Base-by-base conservation (phyloP, 176 grass and related monocot species). In the Triticum dicoccoides region DNA sequence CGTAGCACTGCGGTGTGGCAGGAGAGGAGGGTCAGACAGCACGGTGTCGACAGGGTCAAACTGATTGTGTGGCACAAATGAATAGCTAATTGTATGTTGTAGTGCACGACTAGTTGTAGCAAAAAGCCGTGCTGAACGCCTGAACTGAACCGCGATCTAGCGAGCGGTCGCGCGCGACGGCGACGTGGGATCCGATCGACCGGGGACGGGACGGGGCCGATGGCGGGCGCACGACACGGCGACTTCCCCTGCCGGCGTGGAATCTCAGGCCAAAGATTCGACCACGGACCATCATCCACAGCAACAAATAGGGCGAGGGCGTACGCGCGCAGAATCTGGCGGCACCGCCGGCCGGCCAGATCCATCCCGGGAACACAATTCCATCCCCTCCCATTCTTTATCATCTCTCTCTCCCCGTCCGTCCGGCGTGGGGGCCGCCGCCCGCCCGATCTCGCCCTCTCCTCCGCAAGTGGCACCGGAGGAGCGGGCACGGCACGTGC, bases 401-500 rank as follows among this genome's bases (percentile, higher is more conserved):
- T 62, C 4, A 10, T 4, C 7, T 11, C 7, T 24, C 1, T 11
- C 7, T 24, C 1, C 3, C 7, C 11, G 10, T 8, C 70, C 11
- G 2, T 37, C 17, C 41, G 41, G 9, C 42, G 2, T 42, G 56
- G 30, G 5, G 81, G 52, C 39, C 30, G 20, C 49, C 35, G 21
- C 23, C 42, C 20, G 73, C 5, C 33, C 24, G 37, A 33, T 41
- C 62, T 24, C 13, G 45, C 44, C 44, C 21, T 68, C 9, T 6
- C 51, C 51, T 56, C 78, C 15, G 84, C 64, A 39, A 56, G 47
- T 42, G 59, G 82, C 82, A 30, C 14, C 63, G 73, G 44, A 39
- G 45, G 4, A 27, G 74, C 83, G 27, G 83, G 13, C 84, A 32
- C 30, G 65, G 80, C 80, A 56, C 80, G 32, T 86, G 84, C 12